Base-by-base conservation (phyloP, 1,139 yeast genomes). In the Yamadazyma jaroonii region DNA sequence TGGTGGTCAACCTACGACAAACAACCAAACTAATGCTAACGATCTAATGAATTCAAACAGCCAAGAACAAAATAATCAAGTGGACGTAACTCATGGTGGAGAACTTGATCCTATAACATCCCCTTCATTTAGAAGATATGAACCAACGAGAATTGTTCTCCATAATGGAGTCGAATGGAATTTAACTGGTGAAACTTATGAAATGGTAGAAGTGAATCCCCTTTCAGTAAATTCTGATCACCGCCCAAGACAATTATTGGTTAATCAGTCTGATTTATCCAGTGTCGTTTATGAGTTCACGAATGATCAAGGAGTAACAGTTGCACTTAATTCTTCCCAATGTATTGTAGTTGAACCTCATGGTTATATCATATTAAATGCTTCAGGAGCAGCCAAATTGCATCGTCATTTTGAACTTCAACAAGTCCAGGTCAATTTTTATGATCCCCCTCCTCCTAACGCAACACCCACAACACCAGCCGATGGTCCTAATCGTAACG, bases 291-390 rank as follows among this genome's bases (percentile, higher is more conserved):
- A 52, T 30, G 61, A 52, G 23, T 47, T 66, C 27, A 37, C 44
- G 6, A 50, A 47, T 2, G 46, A 42, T 6, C 20, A 17, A 17
- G 33, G 27, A 1, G 41, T 44, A 10, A 46, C 39, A 9, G 64
- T 64, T 0, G 37, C 41, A 2, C 52, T 72, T 36, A 62, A 58
- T 37, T 54, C 72, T 0, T 65, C 70, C 9, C 73, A 73, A 36
- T 70, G 77, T 43, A 67, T 72, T 11, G 46, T 72, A 4, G 73
- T 72, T 4, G 48, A 63, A 23, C 59, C 56, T 29, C 54, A 52
- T n/a, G 75, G 77, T 2, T 72, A 72, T 37, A 39, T 72, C 8
- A 49, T 72, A 31, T 40, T 72, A 15, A 70, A 60, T 39, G 60
- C 61, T 3, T 44, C 66, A 4, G 78, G 72, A 0, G 44, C 57